A percentile compares a stretch with the other conserved stretches of the same genome.
phyloP scores from a whole-genome alignment of 2,329 filamentous ascomycete genomes.

The Coniochaeta ligniaria region DNA sequence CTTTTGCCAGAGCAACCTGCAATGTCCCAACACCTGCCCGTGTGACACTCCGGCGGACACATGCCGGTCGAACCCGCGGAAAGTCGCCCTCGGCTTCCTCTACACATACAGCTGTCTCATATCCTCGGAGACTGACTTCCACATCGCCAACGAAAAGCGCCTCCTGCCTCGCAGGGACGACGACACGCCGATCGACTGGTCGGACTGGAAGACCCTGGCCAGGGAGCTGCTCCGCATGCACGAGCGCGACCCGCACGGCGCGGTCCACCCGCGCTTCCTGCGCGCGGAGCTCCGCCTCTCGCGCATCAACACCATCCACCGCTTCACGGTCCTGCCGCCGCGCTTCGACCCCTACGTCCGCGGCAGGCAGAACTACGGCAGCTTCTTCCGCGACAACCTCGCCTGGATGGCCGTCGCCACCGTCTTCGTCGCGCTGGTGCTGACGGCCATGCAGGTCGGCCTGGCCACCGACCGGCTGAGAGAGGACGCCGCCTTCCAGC shows the following conservation, averaged over 20 bases:
- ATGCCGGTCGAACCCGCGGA: slow-evolving; percentile 2
- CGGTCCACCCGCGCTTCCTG: slow-evolving; percentile 13
- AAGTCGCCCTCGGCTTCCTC: slow-evolving; percentile 11
- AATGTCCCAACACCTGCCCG: not conserved
- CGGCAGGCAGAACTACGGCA: not conserved
- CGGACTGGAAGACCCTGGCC: slow-evolving; percentile 7
- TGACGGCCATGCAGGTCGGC: slow-evolving; percentile 36
- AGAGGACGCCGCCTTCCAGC: slow-evolving; percentile 22
- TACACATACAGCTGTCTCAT: slow-evolving; percentile 13
- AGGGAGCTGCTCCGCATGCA: slow-evolving; percentile 8
- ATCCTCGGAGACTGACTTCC: slow-evolving; percentile 11
- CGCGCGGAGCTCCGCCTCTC: slow-evolving; percentile 13
- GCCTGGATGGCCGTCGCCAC: slow-evolving; percentile 24
- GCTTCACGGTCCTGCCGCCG: slow-evolving; percentile 4
- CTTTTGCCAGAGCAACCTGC: slow-evolving; percentile 6
- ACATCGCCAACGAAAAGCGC: slow-evolving; percentile 9
- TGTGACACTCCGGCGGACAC: not conserved
- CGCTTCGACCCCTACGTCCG: not conserved
- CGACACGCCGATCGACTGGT: slow-evolving; percentile 8
- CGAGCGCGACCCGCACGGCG: not conserved
- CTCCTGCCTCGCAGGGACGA: slow-evolving; percentile 8
- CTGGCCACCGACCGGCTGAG: slow-evolving; percentile 22
- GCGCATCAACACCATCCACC: slow-evolving; percentile 10
- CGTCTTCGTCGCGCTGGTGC: slow-evolving; percentile 29
- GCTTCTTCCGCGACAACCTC: slow-evolving; percentile 29